Conservation (phyloP, 805 yeast genomes). For the Zygosaccharomyces bailii region DNA sequence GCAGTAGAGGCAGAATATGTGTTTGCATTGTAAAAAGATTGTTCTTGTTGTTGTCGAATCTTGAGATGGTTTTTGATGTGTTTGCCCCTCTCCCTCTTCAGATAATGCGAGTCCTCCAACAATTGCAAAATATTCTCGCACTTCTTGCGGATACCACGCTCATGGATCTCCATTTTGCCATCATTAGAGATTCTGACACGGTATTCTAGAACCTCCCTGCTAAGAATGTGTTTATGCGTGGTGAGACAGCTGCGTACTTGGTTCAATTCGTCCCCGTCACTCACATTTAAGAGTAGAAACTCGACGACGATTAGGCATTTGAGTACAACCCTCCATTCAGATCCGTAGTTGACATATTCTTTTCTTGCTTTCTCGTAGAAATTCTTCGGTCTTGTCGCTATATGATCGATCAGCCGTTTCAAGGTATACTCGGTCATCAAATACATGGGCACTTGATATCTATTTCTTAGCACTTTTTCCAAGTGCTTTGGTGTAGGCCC, state of each 20-base stretch:
- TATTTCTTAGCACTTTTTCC: constrained; percentile 34
- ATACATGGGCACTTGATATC: constrained; percentile 33
- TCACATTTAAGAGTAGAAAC: constrained; percentile 34
- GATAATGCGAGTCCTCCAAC: constrained; percentile 30
- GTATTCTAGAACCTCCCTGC: constrained; percentile 31
- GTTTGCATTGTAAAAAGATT: constrained; percentile 21
- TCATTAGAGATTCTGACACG: constrained; percentile 34
- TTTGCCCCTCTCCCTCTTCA: constrained; percentile 32
- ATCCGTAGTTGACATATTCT: constrained; percentile 40
- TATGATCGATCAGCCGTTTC: constrained; percentile 37
- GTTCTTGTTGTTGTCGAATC: constrained; percentile 27
- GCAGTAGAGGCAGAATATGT: constrained; percentile 13
- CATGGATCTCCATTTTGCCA: constrained; percentile 40
- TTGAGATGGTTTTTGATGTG: constrained; percentile 31
- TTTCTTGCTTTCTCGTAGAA: constrained; percentile 39
- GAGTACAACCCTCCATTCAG: constrained; percentile 41
- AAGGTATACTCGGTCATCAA: constrained; percentile 36
- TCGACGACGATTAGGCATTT: constrained; percentile 39
- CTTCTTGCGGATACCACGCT: constrained; percentile 37
- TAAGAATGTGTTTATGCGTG: constrained; percentile 35
- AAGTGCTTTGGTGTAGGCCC: constrained; percentile 48
- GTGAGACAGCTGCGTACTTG: constrained; percentile 32
- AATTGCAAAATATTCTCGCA: constrained; percentile 32
- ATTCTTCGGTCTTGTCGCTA: constrained; percentile 37
- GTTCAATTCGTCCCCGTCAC: constrained; percentile 34